Evolutionary conservation across 768 basidiomycete species (phyloP).

Genomic region (Tubosaeta brunneosetosa): DNA sequence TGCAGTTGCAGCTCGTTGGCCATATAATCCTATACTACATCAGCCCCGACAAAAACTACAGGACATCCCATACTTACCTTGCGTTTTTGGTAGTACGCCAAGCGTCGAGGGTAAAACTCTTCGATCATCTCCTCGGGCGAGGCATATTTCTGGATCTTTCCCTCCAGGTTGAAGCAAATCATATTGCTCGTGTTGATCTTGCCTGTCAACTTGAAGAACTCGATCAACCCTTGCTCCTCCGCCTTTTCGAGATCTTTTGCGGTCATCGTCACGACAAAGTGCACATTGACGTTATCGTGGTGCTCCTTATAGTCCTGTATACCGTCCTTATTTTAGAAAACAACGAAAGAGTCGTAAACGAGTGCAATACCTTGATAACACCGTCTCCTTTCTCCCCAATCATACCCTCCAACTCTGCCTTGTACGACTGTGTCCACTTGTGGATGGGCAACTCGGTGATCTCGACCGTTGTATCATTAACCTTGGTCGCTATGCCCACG

Average conservation of each 20-base stretch:
- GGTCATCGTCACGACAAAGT: slow-evolving; percentile 79
- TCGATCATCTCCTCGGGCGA: slow-evolving; percentile 88
- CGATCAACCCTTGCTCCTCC: slow-evolving; percentile 81
- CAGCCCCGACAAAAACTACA: not conserved
- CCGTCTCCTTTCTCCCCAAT: slow-evolving; percentile 82
- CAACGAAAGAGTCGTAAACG: not conserved
- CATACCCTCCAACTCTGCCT: slow-evolving; percentile 87
- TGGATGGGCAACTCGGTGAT: slow-evolving; percentile 94
- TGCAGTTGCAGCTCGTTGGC: slow-evolving; percentile 76
- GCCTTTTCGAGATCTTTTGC: slow-evolving; percentile 81
- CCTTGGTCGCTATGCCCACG: slow-evolving; percentile 64
- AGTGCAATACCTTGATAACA: slow-evolving; percentile 60
- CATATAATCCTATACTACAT: slow-evolving; percentile 62
- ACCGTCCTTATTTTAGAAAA: not conserved
- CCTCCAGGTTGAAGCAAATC: slow-evolving; percentile 96
- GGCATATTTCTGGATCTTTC: slow-evolving; percentile 92
- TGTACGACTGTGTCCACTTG: slow-evolving; percentile 91
- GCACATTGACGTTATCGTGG: slow-evolving; percentile 87
- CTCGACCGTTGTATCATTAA: slow-evolving; percentile 86
- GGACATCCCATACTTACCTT: slow-evolving; percentile 53
- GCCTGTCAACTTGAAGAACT: slow-evolving; percentile 84
- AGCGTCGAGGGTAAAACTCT: slow-evolving; percentile 85
- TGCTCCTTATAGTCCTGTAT: slow-evolving; percentile 94
- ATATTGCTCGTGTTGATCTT: slow-evolving; percentile 92
- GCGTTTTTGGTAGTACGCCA: slow-evolving; percentile 92